Evolutionary conservation across 371 early-diverging fungal species (phyloP).

Genomic region (Entomophthora muscae): DNA sequence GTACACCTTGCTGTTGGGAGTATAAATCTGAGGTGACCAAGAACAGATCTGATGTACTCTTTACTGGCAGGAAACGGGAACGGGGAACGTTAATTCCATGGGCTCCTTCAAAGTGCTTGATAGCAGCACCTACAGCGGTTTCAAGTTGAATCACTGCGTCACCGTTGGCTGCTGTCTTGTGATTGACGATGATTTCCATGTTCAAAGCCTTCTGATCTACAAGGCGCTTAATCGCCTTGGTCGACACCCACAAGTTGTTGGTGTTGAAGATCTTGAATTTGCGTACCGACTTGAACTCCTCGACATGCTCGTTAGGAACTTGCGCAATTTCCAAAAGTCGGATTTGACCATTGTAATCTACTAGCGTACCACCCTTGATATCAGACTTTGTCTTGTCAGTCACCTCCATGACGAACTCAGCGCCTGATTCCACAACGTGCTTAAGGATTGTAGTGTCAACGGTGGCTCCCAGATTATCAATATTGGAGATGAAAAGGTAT

Average conservation of each 20-base stretch:
- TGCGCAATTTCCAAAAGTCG: constrained; percentile 98
- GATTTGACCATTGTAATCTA: constrained; percentile 91
- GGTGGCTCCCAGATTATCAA: constrained; percentile 99
- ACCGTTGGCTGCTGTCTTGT: constrained; percentile 49
- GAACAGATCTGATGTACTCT: constrained; percentile 97
- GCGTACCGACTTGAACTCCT: constrained; percentile 98
- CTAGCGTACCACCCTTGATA: constrained; percentile 99
- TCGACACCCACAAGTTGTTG: constrained; percentile 70
- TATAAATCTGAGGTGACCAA: constrained; percentile 93
- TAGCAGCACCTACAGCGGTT: constrained; percentile 99
- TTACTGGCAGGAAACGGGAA: constrained; percentile 97
- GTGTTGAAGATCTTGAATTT: constrained; percentile 94
- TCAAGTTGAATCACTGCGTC: constrained; percentile 98
- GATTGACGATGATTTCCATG: constrained; percentile 96
- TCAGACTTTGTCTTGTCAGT: constrained; percentile 99
- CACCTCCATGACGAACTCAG: constrained; percentile 99
- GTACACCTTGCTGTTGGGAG: constrained; percentile 78
- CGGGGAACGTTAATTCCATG: constrained; percentile 98
- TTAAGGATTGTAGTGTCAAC: constrained; percentile 89
- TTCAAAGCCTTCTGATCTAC: constrained; percentile 65
- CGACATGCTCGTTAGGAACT: constrained; percentile 92
- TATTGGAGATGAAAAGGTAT: constrained; percentile 51
- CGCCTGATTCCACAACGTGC: constrained; percentile 71
- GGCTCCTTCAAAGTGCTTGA: constrained; percentile 93
- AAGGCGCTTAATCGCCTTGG: constrained; percentile 90